A percentile compares a stretch with the other conserved stretches of the same genome.
Evolutionary conservation across 257 asterid species (phyloP).

Genomic region (Gentiana macrophylla): DNA sequence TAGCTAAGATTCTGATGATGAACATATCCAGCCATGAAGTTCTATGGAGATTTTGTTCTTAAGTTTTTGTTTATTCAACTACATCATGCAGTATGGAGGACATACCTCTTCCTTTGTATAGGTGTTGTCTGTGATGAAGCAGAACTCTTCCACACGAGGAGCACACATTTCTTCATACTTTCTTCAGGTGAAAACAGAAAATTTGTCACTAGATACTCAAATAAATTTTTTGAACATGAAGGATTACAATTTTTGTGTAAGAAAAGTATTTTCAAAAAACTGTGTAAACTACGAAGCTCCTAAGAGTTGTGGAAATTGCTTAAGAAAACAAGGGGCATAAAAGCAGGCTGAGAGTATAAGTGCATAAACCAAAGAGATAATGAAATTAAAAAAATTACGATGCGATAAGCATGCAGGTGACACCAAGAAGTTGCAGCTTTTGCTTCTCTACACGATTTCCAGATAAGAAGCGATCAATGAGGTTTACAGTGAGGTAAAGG

Average conservation of each 20-base stretch:
- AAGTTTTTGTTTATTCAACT: neutral
- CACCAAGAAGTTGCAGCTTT: constrained; percentile 91
- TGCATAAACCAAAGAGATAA: neutral
- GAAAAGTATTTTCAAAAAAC: too few relatives aligned
- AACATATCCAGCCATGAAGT: too few relatives aligned
- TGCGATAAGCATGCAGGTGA: constrained; percentile 97
- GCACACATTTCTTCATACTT: constrained; percentile 97
- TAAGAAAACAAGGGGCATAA: neutral
- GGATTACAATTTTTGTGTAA: neutral
- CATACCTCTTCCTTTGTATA: constrained; percentile 82
- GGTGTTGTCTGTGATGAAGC: constrained; percentile 91
- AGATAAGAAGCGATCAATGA: constrained; percentile 80
- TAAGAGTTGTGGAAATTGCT: too few relatives aligned
- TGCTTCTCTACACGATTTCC: constrained; percentile 68
- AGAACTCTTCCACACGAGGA: constrained; percentile 88
- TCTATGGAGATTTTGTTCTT: neutral
- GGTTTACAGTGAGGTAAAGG: constrained; percentile 93
- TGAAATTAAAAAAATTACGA: constrained; percentile 49
- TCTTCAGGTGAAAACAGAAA: constrained; percentile 34
- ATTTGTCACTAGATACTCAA: too few relatives aligned
- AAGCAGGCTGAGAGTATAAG: too few relatives aligned
- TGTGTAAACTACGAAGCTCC: too few relatives aligned
- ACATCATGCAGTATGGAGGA: neutral
- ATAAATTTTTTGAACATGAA: neutral
- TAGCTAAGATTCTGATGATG: too few relatives aligned